Evolutionary conservation across 345 rosid genomes (phyloP), one percentile per base, ranked within the genome.

Genomic region (Nephelium lappaceum): DNA sequence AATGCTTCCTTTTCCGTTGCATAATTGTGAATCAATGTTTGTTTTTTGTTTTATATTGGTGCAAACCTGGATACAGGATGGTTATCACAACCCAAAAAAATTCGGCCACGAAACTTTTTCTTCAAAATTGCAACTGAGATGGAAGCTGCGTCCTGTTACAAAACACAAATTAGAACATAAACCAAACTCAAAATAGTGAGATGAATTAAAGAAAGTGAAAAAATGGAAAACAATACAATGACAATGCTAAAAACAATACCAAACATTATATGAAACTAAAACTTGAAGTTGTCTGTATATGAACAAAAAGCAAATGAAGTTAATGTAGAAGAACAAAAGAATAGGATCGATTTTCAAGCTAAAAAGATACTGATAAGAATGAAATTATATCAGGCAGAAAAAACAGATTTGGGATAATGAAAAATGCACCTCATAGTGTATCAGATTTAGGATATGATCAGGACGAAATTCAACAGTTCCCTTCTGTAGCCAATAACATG

Each of bases 31-130:
- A 63, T 74, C 21, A 67, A 8, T 42, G 61, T 18, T 67, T 24
- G 8, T 55, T 43, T 25, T 68, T 42, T 18, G 24, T 8, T 58
- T 27, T 57, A 70, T n/a, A 80, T 57, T 43, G 53, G 64, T 57
- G 64, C 41, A 10, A 73, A 96, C 99, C 99, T 91, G 61, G 99
- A 91, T 83, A 96, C 41, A 70, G 99, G 99, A 84, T 92, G 93
- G 81, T 96, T 93, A 82, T 96, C 99, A 79, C 99, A 94, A 53
- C 99, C 99, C 88, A 94, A 86, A 86, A 94, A 91, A 80, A 93
- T 89, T 58, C 79, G 87, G 72, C 92, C 91, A 60, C 83, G 81
- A 24, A 87, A 58, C 71, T 90, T 91, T 86, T 91, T 94, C 86
- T 93, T 93, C 91, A 96, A 80, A 83, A 96, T 89, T 47, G 93